A percentile compares a stretch with the other conserved stretches of the same genome.
Evolutionary conservation across 139 green algal species (phyloP).

Genomic region (Chlamydomonas incerta): DNA sequence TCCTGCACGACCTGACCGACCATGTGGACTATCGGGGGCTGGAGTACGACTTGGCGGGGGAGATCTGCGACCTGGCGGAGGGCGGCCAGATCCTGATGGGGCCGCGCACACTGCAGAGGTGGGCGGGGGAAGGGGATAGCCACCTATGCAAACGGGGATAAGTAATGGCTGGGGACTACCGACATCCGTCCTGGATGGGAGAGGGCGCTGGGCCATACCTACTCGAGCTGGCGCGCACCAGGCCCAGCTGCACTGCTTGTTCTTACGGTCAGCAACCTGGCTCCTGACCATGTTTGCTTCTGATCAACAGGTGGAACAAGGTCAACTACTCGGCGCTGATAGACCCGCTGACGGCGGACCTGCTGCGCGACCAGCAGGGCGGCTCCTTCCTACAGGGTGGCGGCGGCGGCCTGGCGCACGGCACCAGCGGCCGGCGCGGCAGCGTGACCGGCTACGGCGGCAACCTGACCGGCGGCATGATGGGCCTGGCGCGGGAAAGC

Average conservation of each 20-base stretch:
- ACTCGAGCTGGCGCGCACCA: too few species aligned
- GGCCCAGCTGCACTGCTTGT: too few species aligned
- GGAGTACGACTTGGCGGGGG: slow-evolving; percentile 58
- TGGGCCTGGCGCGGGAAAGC: slow-evolving; percentile 19
- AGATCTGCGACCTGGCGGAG: slow-evolving; percentile 58
- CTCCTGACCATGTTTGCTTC: too few species aligned
- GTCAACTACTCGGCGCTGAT: slow-evolving; percentile 25
- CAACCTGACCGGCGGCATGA: not conserved
- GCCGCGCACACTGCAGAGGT: slow-evolving; percentile 57
- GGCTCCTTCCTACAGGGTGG: slow-evolving; percentile 19
- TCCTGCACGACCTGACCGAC: slow-evolving; percentile 66
- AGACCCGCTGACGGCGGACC: slow-evolving; percentile 25
- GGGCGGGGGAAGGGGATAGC: not conserved
- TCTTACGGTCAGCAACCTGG: too few species aligned
- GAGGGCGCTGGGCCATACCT: too few species aligned
- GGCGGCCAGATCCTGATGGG: slow-evolving; percentile 65
- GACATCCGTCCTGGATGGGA: too few species aligned
- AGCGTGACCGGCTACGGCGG: slow-evolving; percentile 18
- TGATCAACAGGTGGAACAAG: slow-evolving; percentile 28
- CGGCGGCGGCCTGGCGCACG: slow-evolving; percentile 5
- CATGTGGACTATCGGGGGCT: slow-evolving; percentile 64
- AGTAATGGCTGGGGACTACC: too few species aligned
- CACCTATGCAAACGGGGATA: too few species aligned
- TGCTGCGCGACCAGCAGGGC: slow-evolving; percentile 35
- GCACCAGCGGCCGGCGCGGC: slow-evolving; percentile 5